Conservation (phyloP, 768 basidiomycete species). For the Antrodiella citrinella region DNA sequence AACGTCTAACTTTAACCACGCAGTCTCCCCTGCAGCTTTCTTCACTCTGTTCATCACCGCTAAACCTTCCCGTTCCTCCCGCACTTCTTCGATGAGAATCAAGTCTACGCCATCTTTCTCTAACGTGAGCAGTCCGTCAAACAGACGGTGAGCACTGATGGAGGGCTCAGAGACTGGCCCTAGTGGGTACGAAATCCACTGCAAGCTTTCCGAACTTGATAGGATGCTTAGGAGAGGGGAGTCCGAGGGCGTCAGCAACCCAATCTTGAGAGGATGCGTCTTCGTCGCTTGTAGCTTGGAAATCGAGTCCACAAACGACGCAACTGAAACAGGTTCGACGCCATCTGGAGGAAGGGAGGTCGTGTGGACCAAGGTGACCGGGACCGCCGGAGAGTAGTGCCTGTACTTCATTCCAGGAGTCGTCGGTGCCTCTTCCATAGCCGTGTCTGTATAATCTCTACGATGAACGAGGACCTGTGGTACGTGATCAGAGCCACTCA, state of each 20-base stretch:
- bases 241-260: constrained; percentile 60
- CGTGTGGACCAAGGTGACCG: constrained; percentile 68
- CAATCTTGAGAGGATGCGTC: constrained; percentile 39
- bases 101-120: constrained; percentile 70
- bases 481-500: constrained; percentile 24
- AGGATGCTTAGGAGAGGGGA: constrained; percentile 30
- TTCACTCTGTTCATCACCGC: constrained; percentile 92
- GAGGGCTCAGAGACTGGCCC: constrained; percentile 49
- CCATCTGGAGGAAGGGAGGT: constrained; percentile 33
- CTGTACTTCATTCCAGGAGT: constrained; percentile 99
- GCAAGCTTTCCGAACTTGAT: constrained; percentile 24
- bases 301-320: constrained; percentile 37
- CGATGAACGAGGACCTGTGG: constrained; percentile 70
- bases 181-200: constrained; percentile 47
- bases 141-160: constrained; percentile 71
- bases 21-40: constrained; percentile 70
- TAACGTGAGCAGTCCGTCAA: constrained; percentile 78
- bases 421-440: constrained; percentile 73
- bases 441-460: constrained; percentile 65
- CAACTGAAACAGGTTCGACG: constrained; percentile 21
- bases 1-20: background rate
- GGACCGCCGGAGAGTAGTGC: constrained; percentile 90
- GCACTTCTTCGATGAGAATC: constrained; percentile 80
- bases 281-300: constrained; percentile 15
- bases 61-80: constrained; percentile 74